Evolutionary conservation across 352 stramenopile genomes (phyloP), one percentile per base, ranked within the genome.

Genomic region (Phytophthora pisi): DNA sequence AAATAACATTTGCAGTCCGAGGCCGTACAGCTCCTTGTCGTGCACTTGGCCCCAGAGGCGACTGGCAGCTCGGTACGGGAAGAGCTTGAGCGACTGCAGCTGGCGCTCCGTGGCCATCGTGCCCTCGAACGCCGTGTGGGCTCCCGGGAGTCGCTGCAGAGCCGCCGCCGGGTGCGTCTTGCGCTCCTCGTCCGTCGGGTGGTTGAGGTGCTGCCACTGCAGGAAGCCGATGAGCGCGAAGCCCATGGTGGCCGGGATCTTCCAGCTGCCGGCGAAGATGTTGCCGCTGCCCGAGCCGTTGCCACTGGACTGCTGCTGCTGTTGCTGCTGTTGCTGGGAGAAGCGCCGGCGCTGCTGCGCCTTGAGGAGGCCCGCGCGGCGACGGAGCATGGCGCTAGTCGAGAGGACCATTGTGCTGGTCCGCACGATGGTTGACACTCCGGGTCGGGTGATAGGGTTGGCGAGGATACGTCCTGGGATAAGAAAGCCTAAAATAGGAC

Each of bases 11-110:
- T n/a, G 13, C 15, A 20, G 15, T 16, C 40, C 15, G 40, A 20
- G 40, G 3, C 40, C 86, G 60, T 80, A 94, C 85, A 96, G 68
- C 30, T 94, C 77, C 58, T 92, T 93, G 71, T 92, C 75, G 71
- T 93, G 78, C 47, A 94, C 75, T 64, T 79, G 4, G 50, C 88
- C 88, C 88, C 88, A 96, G 9, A 93, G 74, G 24, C 88, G 82
- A 24, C 85, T 94, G 3, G 80, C 79, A 16, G 82, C 82, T 49
- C 88, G 83, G 75, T 96, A 95, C 60, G 88, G 86, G 30, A 93
- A 72, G 26, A 93, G 57, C 53, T 93, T 91, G 36, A 96, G 61
- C 46, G 82, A 89, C 67, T 89, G 74, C 57, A 95, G 62, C 69
- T 94, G 84, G 7, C 81, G 68, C 43, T 92, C 68, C 3, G 84